Evolutionary conservation across 2,329 filamentous ascomycete genomes (phyloP), one percentile per base, ranked within the genome.

Genomic region (Madurella fahalii): DNA sequence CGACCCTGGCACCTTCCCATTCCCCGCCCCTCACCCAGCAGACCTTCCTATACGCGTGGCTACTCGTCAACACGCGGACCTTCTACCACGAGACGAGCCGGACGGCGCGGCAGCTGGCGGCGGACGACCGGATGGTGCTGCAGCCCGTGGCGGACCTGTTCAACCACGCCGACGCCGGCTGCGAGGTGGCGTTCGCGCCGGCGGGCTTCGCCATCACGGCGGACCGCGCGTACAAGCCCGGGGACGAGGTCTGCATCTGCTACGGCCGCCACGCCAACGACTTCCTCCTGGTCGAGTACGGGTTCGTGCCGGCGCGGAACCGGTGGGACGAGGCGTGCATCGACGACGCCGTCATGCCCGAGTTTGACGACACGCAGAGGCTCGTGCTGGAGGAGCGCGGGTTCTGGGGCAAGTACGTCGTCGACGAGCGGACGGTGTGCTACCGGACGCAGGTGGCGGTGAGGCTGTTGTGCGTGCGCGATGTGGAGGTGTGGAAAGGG

Each of bases 71-170:
- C 67, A 84, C 82, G 15, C 77, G 82, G 57, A 82, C 80, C 0
- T 85, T 85, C 62, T 85, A 84, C 69, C 81, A 81, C 68, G 68
- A 73, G 31, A 75, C 73, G 40, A 67, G 76, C 2, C 69, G 69
- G 39, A 75, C 79, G 57, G 70, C 73, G 20, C 15, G 9, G 7
- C 61, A 64, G 70, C 30, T 51, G 1, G 37, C 16, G 3, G 7
- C 3, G 25, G 63, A 68, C 79, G 86, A 89, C 62, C 81, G 81
- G 63, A 82, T 89, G 74, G 82, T 82, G 9, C 77, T 90, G 61
- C 85, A 85, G 68, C 87, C 87, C 0, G 84, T 89, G 37, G 83
- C 86, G 1, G 87, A 91, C 67, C 81, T 88, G 52, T 86, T 90
- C 74, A 91, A 82, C 62, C 79, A 81, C 63, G 67, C 72, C 5